Evolutionary conservation across 2,329 filamentous ascomycete genomes (phyloP).

Genomic region (Kalmusia sp.): DNA sequence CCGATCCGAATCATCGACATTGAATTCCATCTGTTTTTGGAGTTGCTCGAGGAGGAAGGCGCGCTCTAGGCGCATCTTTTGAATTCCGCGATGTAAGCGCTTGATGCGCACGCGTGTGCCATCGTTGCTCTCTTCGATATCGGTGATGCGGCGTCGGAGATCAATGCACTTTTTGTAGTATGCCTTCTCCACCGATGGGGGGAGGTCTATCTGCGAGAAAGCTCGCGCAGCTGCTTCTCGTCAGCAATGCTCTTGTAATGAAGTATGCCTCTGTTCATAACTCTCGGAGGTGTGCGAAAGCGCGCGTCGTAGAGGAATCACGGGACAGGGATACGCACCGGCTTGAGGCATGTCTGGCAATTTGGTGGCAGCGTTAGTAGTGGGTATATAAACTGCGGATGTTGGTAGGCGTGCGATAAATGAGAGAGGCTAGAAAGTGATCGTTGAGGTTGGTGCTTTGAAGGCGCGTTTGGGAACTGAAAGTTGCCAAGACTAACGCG

Average conservation of each 20-base stretch:
- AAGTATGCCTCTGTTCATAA: too few relatives aligned
- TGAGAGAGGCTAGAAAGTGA: not conserved
- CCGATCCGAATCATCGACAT: slow-evolving; percentile 71
- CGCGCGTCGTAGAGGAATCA: not conserved
- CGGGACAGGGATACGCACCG: not conserved
- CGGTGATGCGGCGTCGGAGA: slow-evolving; percentile 86
- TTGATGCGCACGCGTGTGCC: slow-evolving; percentile 78
- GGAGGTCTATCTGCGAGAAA: slow-evolving; percentile 57
- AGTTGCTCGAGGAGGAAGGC: slow-evolving; percentile 64
- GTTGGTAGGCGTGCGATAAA: not conserved
- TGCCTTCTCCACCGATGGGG: slow-evolving; percentile 92
- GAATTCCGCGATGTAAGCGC: slow-evolving; percentile 82
- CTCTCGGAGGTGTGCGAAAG: not conserved
- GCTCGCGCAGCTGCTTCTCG: slow-evolving; percentile 30
- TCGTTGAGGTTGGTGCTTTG: not conserved
- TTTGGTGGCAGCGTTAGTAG: not conserved
- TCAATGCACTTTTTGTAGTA: slow-evolving; percentile 97
- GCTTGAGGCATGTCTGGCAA: slow-evolving; percentile 1
- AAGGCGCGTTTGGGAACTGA: not conserved
- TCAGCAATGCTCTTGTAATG: not conserved
- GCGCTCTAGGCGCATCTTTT: slow-evolving; percentile 89
- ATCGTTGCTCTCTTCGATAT: slow-evolving; percentile 92
- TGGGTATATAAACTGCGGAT: too few relatives aligned
- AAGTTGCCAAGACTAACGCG: not conserved
- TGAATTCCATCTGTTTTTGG: slow-evolving; percentile 55